Base-by-base conservation (phyloP, 495 filamentous ascomycete genomes). In the Corynascus novoguineensis region DNA sequence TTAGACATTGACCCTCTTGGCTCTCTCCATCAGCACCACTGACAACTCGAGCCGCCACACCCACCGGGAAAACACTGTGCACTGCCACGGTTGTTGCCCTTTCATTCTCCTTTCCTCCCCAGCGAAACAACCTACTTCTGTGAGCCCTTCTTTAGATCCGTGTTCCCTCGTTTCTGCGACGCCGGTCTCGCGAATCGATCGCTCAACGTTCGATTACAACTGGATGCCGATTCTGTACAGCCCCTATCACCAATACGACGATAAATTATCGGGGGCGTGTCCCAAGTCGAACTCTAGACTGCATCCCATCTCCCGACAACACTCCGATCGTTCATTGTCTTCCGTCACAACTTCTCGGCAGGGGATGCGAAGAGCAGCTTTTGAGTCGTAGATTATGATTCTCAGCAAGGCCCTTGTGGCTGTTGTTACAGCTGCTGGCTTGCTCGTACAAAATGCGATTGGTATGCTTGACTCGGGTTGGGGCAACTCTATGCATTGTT, bases 321-420 rank as follows among this genome's bases (percentile, higher is more conserved):
- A 27, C 25, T 29, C 25, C 25, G 2, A 28, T 47, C 14, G 14
- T 15, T 28, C 42, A 4, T 8, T 6, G 14, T n/a, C 11, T 17
- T 46, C 17, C 17, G 25, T 47, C 37, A 6, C 29, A 37, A 19
- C 19, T 41, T 2, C 7, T n/a, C n/a, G 21, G 24, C 41, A 35
- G 35, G 53, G 53, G 45, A 56, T 49, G 51, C 51, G 17, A 42
- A 3, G 11, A 34, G 15, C 17, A 32, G 29, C 9, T 42, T 31
- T 42, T 25, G 53, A 48, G 35, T 38, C 41, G 8, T 22, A 57
- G 42, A 66, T 55, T 55, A 73, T 73, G 70, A 57, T 69, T 49
- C 21, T 65, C 45, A 53, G 57, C 51, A 70, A 59, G 69, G 68
- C 67, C 65, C 57, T 73, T 42, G 60, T 66, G 64, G 64, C 70